phyloP scores from a whole-genome alignment of 805 yeast species.

The Martiniozyma abietophila region DNA sequence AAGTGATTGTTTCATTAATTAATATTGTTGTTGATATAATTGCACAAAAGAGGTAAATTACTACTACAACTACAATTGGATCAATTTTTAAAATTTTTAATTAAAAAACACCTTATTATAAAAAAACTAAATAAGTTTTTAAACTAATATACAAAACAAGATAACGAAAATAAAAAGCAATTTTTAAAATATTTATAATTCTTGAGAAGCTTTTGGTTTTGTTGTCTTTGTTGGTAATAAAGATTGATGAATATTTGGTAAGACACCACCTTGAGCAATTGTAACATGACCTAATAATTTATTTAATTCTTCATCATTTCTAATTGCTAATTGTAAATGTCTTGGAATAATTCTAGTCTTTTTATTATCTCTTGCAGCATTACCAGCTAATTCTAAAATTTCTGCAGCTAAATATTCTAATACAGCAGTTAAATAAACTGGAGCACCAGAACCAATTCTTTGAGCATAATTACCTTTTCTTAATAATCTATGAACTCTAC shows the following conservation, averaged over 20 bases:
- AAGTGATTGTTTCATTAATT: constrained; percentile 78
- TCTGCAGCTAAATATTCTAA: constrained; percentile 96
- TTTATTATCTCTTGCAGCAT: constrained; percentile 98
- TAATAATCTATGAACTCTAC: constrained; percentile 95
- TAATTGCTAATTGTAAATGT: constrained; percentile 96
- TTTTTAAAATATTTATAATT: constrained; percentile 45
- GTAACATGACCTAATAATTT: constrained; percentile 87
- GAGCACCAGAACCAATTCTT: constrained; percentile 99
- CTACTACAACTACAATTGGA: background rate
- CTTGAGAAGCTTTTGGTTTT: constrained; percentile 49
- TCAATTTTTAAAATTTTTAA: background rate
- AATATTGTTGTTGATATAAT: constrained; percentile 46
- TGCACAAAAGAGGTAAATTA: constrained; percentile 15
- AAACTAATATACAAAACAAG: constrained; percentile 6
- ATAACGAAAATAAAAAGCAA: no score
- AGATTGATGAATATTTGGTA: constrained; percentile 93
- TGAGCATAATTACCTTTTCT: constrained; percentile 98
- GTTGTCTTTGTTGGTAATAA: constrained; percentile 61
- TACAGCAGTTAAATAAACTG: constrained; percentile 95
- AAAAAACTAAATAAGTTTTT: background rate
- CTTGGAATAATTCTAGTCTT: constrained; percentile 98
- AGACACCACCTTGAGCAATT: constrained; percentile 98
- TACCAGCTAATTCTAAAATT: constrained; percentile 96
- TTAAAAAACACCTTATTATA: background rate
- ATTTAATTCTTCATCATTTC: constrained; percentile 98